Conservation (phyloP, 2,329 filamentous ascomycete genomes). For the Claviceps sp. region DNA sequence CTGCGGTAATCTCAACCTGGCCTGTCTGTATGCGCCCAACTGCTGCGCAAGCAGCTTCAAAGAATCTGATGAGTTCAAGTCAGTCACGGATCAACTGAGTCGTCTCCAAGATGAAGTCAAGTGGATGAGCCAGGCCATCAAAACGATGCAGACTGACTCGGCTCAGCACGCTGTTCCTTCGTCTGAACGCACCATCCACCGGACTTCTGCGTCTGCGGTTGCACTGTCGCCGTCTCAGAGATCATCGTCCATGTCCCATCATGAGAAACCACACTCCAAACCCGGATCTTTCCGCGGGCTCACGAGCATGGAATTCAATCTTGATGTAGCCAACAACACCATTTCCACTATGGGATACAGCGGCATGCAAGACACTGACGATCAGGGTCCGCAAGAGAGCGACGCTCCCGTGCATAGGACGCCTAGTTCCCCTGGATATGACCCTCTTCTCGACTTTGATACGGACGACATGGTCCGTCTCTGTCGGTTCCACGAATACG, state of each 20-base stretch:
- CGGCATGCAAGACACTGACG: conserved; percentile 44
- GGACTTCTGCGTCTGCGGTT: conserved; percentile 13
- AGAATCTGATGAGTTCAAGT: conserved; percentile 81
- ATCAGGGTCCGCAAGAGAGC: conserved; percentile 32
- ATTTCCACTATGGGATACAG: conserved; percentile 82
- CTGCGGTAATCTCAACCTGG: conserved; percentile 53
- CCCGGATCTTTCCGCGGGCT: conserved; percentile 66
- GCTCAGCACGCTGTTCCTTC: conserved; percentile 27
- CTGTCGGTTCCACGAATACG: conserved; percentile 72
- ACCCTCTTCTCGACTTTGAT: conserved; percentile 68
- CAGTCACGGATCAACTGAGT: conserved; percentile 61
- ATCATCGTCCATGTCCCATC: conserved; percentile 22
- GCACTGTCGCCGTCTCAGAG: conserved; percentile 32
- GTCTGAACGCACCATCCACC: conserved; percentile 28
- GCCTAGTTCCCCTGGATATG: conserved; percentile 30
- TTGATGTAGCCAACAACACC: conserved; percentile 77
- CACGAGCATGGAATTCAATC: conserved; percentile 72
- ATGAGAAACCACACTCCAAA: conserved; percentile 34
- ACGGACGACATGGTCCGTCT: conserved; percentile 70
- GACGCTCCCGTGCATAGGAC: conserved; percentile 10
- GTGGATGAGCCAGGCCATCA: conserved; percentile 59
- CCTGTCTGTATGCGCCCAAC: conserved; percentile 53
- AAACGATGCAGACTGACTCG: conserved; percentile 46
- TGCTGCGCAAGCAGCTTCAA: conserved; percentile 70
- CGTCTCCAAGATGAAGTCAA: conserved; percentile 76